phyloP scores from a whole-genome alignment of 2,329 filamentous ascomycete genomes.

The Cercospora nicotianae region DNA sequence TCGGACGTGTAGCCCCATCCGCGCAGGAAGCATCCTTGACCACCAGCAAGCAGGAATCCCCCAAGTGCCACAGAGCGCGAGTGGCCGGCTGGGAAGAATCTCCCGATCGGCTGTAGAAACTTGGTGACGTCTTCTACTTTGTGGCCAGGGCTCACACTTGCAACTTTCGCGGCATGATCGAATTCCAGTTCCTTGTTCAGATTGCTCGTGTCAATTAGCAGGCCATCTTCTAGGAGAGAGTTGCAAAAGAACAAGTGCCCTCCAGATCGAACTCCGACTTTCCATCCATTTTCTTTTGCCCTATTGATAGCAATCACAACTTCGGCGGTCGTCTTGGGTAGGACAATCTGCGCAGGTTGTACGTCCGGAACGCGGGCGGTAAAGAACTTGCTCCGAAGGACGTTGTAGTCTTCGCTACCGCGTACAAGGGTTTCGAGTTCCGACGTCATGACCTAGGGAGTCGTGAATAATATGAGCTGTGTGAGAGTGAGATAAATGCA shows the following conservation, averaged over 20 bases:
- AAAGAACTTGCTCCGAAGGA: neutral
- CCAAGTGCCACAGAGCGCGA: neutral
- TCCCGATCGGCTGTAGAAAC: neutral
- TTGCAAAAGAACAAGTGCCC: neutral
- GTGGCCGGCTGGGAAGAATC: neutral
- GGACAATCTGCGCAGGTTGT: neutral
- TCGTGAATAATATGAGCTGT: neutral
- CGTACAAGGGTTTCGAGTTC: neutral
- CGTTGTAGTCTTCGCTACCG: neutral
- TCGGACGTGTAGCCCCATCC: neutral
- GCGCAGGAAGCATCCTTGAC: neutral
- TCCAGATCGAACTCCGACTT: neutral
- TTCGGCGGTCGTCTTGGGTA: neutral
- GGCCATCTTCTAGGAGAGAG: neutral
- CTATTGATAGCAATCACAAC: neutral
- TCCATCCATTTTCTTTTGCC: neutral
- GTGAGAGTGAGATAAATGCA: neutral
- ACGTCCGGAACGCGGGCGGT: neutral
- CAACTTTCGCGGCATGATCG: neutral
- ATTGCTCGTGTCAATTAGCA: neutral
- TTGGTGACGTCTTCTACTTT: neutral
- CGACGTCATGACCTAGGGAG: neutral
- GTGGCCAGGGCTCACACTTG: neutral
- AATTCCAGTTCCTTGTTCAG: neutral
- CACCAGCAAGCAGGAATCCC: neutral